Evolutionary conservation across 192 early-diverging fungal species (phyloP), one percentile per base, ranked within the genome.

Genomic region (Backusella sp.): DNA sequence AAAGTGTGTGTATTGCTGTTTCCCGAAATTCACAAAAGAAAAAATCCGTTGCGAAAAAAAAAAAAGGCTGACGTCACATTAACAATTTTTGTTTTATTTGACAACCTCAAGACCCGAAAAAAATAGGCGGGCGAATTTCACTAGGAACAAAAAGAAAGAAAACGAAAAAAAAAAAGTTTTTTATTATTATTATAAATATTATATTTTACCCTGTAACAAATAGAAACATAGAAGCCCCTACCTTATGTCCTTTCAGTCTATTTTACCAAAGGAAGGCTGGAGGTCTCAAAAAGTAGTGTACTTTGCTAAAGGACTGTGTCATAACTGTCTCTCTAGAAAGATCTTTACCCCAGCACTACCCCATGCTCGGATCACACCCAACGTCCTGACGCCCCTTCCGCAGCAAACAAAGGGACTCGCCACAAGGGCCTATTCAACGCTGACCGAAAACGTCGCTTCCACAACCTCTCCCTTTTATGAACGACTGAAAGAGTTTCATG

Each of bases 171-270:
- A 42, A 42, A 46, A 46, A 19, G 3, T 26, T 59, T 59, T 26
- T 59, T 26, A 11, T 59, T 59, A 23, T 56, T 56, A 23, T 59
- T 59, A 23, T 26, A 23, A 21, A 59, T 23, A 26, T 26, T 52
- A 19, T 52, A 52, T 59, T 12, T 59, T 21, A 59, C 53, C 53
- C 53, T 59, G 23, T 26, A 59, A 59, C 23, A 59, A 59, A 28
- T 59, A 59, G 53, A 59, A 59, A 12, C 7, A 26, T 28, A 62
- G 26, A 14, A 62, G 6, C 21, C 23, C 56, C 56, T 62, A 62
- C 56, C 56, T 62, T 62, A 68, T 68, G 66, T 68, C 66, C 66
- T 68, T 68, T 36, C 66, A 68, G 66, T 68, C 66, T 68, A 68
- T 68, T 41, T 39, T 70, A 42, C 36, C 39, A 46, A 71, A 44